Evolutionary conservation across 2,329 filamentous ascomycete species (phyloP), one percentile per base, ranked within the genome.

Genomic region (Ophiostoma ulmi): DNA sequence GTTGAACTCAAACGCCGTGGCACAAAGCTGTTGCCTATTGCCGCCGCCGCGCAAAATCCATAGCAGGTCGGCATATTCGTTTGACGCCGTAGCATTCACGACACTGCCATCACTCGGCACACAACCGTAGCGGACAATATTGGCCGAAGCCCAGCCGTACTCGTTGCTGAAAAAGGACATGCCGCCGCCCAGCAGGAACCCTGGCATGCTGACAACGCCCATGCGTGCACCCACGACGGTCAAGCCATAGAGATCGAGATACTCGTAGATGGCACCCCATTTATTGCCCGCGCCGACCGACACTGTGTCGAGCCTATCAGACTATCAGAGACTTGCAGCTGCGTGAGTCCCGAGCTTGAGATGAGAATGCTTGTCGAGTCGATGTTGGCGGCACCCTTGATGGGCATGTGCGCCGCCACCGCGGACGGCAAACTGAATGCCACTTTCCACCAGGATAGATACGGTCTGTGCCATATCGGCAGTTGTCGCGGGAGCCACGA

Each of bases 351-450:
- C 52, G 52, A 58, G 11, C 52, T 58, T 26, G 52, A n/a, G 52
- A 58, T 58, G 52, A 58, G n/a, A 14, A 58, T 58, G 22, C n/a
- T 3, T 3, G 7, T 58, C n/a, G 52, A 58, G 22, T 58, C 10
- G n/a, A 26, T 58, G n/a, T 14, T 58, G 52, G 52, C 52, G n/a
- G 52, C 52, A 26, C 52, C 52, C 52, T 58, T 26, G n/a, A 58
- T 58, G n/a, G 11, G 52, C 52, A 26, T 58, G 52, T 58, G 52
- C n/a, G 52, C 52, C 22, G n/a, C 52, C 52, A 13, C n/a, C 52
- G 52, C 22, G 52, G 8, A 58, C n/a, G 52, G 52, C 8, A 26
- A 58, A 58, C n/a, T 26, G 22, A 17, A 58, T 4, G 52, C 52
- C 52, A 17, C n/a, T 58, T 1, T 58, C 52, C n/a, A 14, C n/a